These are phyloP conservation scores for Melanopsichium pennsylvanicum DNA, from an alignment of 1,284 basidiomycete species.

Conservation along the genomic window DNA sequence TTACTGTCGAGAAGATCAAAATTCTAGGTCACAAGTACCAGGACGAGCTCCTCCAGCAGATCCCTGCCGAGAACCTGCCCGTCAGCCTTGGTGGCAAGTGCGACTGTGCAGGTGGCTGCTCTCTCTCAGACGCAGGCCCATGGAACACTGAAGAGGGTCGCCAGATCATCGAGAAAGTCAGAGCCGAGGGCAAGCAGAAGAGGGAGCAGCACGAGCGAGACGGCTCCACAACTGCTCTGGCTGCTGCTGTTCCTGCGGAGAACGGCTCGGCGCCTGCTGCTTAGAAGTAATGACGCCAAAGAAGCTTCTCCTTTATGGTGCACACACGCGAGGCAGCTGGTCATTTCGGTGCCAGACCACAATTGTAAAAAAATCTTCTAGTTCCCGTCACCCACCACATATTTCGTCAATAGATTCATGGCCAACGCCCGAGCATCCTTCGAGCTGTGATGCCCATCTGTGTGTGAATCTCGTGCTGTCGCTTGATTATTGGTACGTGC, in stretches of 20 bases:
- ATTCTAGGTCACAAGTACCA: conserved; percentile 59
- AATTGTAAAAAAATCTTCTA: conserved; percentile 1
- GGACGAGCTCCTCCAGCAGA: conserved; percentile 66
- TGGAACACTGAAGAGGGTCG: conserved; percentile 74
- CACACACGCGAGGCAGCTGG: conserved; percentile 1
- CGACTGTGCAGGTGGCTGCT: conserved; percentile 81
- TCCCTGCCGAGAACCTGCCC: conserved; percentile 83
- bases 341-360: too few species aligned
- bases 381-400: conserved; percentile 2
- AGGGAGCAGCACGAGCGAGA: conserved; percentile 26
- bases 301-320: too few species aligned
- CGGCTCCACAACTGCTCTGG: conserved; percentile 6
- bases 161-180: conserved; percentile 56
- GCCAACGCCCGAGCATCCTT: too few species aligned
- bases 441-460: too few species aligned
- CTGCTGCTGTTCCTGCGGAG: conserved; percentile 10
- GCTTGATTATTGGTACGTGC: too few species aligned
- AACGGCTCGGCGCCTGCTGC: conserved; percentile 19
- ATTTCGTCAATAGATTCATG: conserved; percentile 7
- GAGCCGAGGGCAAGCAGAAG: conserved; percentile 48
- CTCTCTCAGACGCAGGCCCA: conserved; percentile 87
- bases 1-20: conserved; percentile 80
- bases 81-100: conserved; percentile 85
- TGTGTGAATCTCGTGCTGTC: too few species aligned
- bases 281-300: too few species aligned